Percentiles rank a stretch among this genome's conserved stretches.
Evolutionary conservation across 2,329 filamentous ascomycete genomes (phyloP).

Genomic region (Paraphoma chrysanthemicola): DNA sequence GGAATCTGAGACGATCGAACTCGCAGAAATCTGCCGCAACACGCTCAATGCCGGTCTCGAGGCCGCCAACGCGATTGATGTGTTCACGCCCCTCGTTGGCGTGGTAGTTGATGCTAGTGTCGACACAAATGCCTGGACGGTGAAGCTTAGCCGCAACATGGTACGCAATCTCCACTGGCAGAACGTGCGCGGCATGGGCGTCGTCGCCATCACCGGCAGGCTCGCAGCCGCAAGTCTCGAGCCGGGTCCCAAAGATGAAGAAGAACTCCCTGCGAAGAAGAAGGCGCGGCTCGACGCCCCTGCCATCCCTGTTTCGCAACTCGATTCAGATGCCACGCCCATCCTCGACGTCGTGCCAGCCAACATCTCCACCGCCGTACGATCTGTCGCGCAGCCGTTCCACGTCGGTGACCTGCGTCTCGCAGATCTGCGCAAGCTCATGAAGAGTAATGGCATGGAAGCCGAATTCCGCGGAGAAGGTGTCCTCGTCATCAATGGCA

Average conservation of each 20-base stretch:
- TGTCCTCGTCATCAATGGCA: constrained; percentile 85
- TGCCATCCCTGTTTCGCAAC: constrained; percentile 53
- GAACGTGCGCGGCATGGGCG: constrained; percentile 84
- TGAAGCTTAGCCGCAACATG: constrained; percentile 84
- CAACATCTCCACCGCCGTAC: constrained; percentile 72
- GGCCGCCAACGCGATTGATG: constrained; percentile 60
- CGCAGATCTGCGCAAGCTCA: constrained; percentile 83
- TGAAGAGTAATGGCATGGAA: constrained; percentile 79
- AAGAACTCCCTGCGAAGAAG: constrained; percentile 57
- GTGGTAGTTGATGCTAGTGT: constrained; percentile 85
- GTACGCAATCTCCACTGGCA: constrained; percentile 94
- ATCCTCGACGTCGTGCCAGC: constrained; percentile 66
- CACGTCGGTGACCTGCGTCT: constrained; percentile 93
- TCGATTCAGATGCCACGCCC: constrained; percentile 58
- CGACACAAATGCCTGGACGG: constrained; percentile 96
- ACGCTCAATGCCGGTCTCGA: constrained; percentile 61
- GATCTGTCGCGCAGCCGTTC: constrained; percentile 82
- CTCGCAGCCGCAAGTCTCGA: constrained; percentile 60
- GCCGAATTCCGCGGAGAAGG: constrained; percentile 95
- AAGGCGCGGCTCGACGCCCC: constrained; percentile 54
- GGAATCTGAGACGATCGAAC: constrained; percentile 72
- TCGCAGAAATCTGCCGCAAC: constrained; percentile 82
- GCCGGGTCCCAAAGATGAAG: constrained; percentile 47
- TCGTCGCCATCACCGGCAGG: constrained; percentile 88
- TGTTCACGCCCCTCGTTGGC: constrained; percentile 83